These are phyloP conservation scores for Juglanconis juglandina DNA, from an alignment of 2,329 filamentous ascomycete species.

Conservation along the genomic window DNA sequence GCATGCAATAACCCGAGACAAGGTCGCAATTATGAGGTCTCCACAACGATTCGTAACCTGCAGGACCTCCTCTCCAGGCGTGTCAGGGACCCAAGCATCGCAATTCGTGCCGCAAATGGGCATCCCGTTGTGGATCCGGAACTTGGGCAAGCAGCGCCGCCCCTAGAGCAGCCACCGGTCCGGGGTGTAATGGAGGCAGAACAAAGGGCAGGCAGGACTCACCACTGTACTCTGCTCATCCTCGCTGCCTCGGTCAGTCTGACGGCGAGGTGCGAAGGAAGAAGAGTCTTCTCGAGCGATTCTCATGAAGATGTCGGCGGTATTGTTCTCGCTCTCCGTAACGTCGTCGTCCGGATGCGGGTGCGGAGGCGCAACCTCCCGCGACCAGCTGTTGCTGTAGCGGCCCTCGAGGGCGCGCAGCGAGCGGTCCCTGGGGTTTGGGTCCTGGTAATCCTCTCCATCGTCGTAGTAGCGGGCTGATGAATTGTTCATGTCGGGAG, in stretches of 20 bases:
- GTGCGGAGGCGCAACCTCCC: slow-evolving; percentile 40
- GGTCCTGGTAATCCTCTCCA: slow-evolving; percentile 39
- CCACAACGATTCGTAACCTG: slow-evolving; percentile 17
- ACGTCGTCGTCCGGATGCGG: slow-evolving; percentile 43
- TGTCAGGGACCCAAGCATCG: slow-evolving; percentile 15
- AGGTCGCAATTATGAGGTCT: slow-evolving; percentile 11
- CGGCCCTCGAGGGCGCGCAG: slow-evolving; percentile 50
- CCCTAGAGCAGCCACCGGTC: background rate
- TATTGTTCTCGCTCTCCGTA: slow-evolving; percentile 34
- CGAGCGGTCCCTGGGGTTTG: slow-evolving; percentile 46
- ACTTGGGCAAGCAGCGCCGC: background rate
- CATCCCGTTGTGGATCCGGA: slow-evolving; percentile 3
- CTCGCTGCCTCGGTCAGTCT: slow-evolving; percentile 31
- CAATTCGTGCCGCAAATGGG: slow-evolving; percentile 13
- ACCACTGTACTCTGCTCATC: slow-evolving; percentile 25
- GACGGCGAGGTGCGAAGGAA: slow-evolving; percentile 28
- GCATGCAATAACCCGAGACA: slow-evolving; percentile 12
- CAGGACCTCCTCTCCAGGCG: slow-evolving; percentile 7
- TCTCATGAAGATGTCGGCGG: slow-evolving; percentile 56
- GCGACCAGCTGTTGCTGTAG: slow-evolving; percentile 31
- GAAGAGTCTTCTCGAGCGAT: slow-evolving; percentile 53
- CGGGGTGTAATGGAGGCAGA: background rate
- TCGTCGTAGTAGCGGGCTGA: slow-evolving; percentile 42
- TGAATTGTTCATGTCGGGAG: slow-evolving; percentile 49
- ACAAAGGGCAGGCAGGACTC: slow-evolving; percentile 1